Percentiles rank a stretch among this genome's conserved stretches.
Evolutionary conservation across 129 eudicot genomes (phyloP).

Genomic region (Arctium lappa): DNA sequence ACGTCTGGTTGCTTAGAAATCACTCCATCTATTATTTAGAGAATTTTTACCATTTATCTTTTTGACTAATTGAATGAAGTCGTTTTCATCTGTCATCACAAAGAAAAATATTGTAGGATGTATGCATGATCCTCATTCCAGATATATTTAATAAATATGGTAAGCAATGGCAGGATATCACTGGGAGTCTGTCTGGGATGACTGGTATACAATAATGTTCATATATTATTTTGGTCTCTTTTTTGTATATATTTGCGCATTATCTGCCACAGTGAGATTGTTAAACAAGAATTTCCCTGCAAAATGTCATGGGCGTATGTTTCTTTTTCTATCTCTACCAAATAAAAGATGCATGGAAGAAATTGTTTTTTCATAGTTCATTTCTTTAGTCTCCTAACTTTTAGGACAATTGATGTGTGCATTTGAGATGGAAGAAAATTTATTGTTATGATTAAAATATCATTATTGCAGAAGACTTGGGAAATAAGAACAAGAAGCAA

Average conservation of each 20-base stretch:
- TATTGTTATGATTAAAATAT: not conserved
- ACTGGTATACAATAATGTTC: not conserved
- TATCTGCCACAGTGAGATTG: not conserved
- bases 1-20: not conserved
- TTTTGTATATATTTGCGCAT: slow-evolving; percentile 6
- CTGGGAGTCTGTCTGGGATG: not conserved
- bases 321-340: not conserved
- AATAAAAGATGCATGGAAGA: slow-evolving; percentile 6
- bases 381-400: not conserved
- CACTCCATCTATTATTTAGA: slow-evolving; percentile 4
- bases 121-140: slow-evolving; percentile 3
- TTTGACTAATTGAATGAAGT: slow-evolving; percentile 3
- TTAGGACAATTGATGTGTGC: not conserved
- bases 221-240: slow-evolving; percentile 3
- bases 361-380: not conserved
- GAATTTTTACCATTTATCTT: not conserved
- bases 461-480: not conserved
- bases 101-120: not conserved
- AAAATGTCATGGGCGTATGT: not conserved
- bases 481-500: not conserved
- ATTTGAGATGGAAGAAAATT: not conserved
- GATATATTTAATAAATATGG: slow-evolving; percentile 2
- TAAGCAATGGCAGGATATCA: not conserved
- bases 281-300: not conserved
- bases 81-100: slow-evolving; percentile 11